Percentiles rank a stretch among this genome's conserved stretches.
Evolutionary conservation across 1,284 basidiomycete genomes (phyloP).

Genomic region (Tilletiaria anomala): DNA sequence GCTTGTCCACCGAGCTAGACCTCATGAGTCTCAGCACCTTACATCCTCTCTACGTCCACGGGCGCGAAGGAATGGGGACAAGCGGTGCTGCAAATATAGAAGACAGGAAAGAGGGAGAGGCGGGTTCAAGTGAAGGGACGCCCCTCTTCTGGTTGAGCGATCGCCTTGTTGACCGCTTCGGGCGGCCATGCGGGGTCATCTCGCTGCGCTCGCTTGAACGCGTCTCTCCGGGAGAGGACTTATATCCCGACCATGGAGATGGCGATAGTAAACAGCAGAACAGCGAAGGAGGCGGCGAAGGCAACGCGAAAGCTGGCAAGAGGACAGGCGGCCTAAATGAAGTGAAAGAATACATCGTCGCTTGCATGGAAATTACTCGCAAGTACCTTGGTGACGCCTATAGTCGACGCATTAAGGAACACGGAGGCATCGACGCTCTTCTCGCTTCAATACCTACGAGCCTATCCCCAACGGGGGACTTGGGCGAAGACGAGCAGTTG

Average conservation of each 20-base stretch:
- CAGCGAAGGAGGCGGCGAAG: no score
- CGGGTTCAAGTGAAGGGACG: no score
- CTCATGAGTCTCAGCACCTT: conserved; percentile 14
- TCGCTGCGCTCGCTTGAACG: conserved; percentile 27
- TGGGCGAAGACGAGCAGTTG: not conserved
- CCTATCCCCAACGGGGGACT: no score
- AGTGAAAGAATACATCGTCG: no score
- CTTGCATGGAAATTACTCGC: not conserved
- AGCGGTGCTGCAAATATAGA: no score
- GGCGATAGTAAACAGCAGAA: conserved; percentile 8
- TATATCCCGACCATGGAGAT: no score
- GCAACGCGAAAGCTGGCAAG: conserved; percentile 31
- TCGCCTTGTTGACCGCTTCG: conserved; percentile 23
- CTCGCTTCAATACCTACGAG: no score
- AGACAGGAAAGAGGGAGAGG: no score
- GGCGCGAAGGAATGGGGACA: not conserved
- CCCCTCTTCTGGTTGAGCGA: conserved; percentile 32
- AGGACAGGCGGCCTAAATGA: no score
- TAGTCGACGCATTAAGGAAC: no score
- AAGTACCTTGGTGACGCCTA: not conserved
- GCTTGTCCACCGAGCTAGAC: conserved; percentile 26
- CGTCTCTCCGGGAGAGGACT: conserved; percentile 15
- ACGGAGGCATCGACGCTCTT: not conserved
- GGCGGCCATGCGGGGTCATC: conserved; percentile 29
- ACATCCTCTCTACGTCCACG: conserved; percentile 25